Conservation (phyloP, 257 asterid genomes). For the Nicotiana knightiana region DNA sequence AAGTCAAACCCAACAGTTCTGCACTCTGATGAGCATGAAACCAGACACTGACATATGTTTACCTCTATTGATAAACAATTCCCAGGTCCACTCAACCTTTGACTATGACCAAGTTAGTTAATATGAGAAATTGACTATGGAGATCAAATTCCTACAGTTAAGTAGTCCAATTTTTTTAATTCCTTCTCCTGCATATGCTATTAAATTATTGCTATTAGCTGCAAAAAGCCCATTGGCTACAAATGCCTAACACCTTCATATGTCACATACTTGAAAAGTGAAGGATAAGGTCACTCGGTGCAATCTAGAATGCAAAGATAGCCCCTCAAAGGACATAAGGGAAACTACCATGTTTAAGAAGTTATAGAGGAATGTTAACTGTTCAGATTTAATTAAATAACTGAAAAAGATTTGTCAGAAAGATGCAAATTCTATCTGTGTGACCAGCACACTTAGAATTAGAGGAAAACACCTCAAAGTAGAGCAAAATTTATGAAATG, state of each 20-base stretch:
- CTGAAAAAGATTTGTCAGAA: background rate
- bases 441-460: background rate
- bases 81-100: background rate
- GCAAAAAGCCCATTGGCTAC: background rate
- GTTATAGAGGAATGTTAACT: background rate
- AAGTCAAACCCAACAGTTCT: background rate
- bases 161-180: background rate
- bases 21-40: background rate
- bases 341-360: background rate
- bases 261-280: background rate
- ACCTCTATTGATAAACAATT: background rate
- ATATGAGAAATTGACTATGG: background rate
- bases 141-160: background rate
- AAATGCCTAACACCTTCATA: background rate
- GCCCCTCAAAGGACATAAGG: background rate
- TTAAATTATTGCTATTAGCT: background rate
- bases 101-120: background rate
- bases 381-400: background rate
- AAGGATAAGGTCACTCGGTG: background rate
- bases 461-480: background rate
- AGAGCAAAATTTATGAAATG: background rate
- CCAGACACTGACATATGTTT: background rate
- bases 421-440: background rate
- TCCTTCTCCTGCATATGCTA: background rate
- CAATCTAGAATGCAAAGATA: constrained; percentile 1